phyloP scores from a whole-genome alignment of 352 stramenopile species.

The Thraustochytrium striatum region DNA sequence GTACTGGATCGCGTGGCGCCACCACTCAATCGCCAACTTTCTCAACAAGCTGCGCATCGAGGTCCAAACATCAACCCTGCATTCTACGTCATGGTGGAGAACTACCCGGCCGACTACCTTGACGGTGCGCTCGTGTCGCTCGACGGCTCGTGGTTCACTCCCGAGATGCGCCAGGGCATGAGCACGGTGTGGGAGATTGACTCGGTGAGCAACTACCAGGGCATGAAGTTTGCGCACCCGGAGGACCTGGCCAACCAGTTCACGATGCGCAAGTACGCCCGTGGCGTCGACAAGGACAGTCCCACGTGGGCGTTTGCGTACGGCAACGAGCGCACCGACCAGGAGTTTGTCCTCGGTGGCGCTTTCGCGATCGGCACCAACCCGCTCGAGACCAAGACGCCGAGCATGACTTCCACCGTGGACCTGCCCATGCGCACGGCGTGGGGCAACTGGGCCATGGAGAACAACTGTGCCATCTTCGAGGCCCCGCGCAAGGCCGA shows the following conservation, averaged over 20 bases:
- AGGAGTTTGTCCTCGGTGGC: slow-evolving; percentile 23
- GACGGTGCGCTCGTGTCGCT: slow-evolving; percentile 17
- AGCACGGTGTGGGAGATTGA: slow-evolving; percentile 44
- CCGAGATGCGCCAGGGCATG: background rate
- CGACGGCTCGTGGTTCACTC: background rate
- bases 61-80: background rate
- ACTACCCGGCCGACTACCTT: slow-evolving; percentile 44
- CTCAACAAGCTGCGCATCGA: background rate
- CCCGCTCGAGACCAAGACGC: slow-evolving; percentile 38
- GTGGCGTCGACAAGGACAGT: slow-evolving; percentile 1
- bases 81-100: slow-evolving; percentile 21
- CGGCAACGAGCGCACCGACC: background rate
- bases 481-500: background rate
- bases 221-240: background rate
- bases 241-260: slow-evolving; percentile 44
- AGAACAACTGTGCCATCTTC: background rate
- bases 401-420: slow-evolving; percentile 3
- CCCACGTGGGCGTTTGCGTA: slow-evolving; percentile 47
- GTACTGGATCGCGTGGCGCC: slow-evolving; percentile 45
- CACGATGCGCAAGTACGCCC: slow-evolving; percentile 46
- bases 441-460: slow-evolving; percentile 11
- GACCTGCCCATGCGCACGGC: background rate
- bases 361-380: slow-evolving; percentile 24
- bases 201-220: slow-evolving; percentile 20
- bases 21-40: slow-evolving; percentile 21